phyloP scores from a whole-genome alignment of 371 early-diverging fungal genomes.

The Mortierella sp. region DNA sequence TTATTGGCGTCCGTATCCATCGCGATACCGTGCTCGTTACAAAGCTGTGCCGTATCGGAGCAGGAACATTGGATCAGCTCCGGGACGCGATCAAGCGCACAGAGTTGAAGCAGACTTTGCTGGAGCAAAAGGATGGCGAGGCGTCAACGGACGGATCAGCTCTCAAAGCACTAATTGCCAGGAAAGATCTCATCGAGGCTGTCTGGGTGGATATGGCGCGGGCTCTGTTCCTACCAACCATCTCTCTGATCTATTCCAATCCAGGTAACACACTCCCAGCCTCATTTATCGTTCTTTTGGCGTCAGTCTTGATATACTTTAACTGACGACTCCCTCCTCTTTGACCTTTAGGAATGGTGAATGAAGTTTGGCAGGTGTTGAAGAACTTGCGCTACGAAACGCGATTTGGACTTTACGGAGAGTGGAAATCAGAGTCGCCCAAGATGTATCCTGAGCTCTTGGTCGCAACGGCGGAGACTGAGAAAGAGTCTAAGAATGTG shows the following conservation, averaged over 20 bases:
- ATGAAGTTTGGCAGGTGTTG: constrained; percentile 85
- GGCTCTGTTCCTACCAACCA: constrained; percentile 80
- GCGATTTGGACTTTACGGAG: constrained; percentile 83
- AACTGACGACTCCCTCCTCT: not conserved
- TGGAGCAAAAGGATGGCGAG: not conserved
- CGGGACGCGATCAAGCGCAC: constrained; percentile 10
- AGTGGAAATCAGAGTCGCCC: constrained; percentile 78
- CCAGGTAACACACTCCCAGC: constrained; percentile 62
- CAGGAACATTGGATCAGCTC: constrained; percentile 58
- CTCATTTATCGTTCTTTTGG: not conserved
- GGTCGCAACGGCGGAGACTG: constrained; percentile 65
- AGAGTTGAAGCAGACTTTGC: not conserved
- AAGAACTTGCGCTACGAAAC: constrained; percentile 73
- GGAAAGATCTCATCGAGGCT: constrained; percentile 13
- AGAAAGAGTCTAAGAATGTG: constrained; percentile 71
- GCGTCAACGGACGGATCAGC: not conserved
- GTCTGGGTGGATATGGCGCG: constrained; percentile 75
- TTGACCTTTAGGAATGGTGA: constrained; percentile 60
- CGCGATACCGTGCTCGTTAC: constrained; percentile 62
- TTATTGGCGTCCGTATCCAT: constrained; percentile 66
- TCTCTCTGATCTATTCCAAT: constrained; percentile 77
- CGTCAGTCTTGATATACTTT: not conserved
- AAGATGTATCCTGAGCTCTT: constrained; percentile 60
- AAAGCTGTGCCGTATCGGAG: constrained; percentile 60
- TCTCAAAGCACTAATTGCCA: not conserved